Evolutionary conservation across 768 basidiomycete genomes (phyloP), one percentile per base, ranked within the genome.

Genomic region (Collybia nuda): DNA sequence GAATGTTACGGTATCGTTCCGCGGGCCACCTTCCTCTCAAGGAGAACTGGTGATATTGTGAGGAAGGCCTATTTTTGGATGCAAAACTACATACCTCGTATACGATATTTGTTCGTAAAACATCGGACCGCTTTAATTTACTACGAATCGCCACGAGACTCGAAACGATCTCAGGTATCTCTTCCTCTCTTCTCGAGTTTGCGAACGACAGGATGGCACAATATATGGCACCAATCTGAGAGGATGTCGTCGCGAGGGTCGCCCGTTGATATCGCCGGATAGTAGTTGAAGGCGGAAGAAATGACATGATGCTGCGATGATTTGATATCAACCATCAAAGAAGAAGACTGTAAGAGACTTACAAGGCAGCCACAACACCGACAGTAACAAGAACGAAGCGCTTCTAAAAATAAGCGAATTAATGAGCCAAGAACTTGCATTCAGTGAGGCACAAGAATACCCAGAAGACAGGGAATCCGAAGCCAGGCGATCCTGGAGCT

Each of bases 351-450:
- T 41, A 18, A 46, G 45, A 23, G 8, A 65, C 78, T 55, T 65
- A 86, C 90, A 88, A 91, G 2, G 92, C 92, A 12, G 86, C 85
- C 4, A 79, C 69, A 15, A 93, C 89, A 0, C 92, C 92, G 7
- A 72, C 73, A 1, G 79, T 70, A 1, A 93, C 91, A 6, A 88
- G 74, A 2, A 87, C 70, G 49, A 89, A 87, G 1, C 88, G 82
- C 42, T 72, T 73, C 86, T 88, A 56, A 14, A 26, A 21, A 36
- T 55, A 7, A 44, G 39, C 12, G 12, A 36, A 36, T 26, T 17
- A 36, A 32, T 21, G 17, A 18, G 36, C 9, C 38, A 19, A 17
- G 22, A 29, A 12, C 2, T 24, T 35, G 4, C 7, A 23, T 9
- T 7, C 19, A 11, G 22, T 5, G 15, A 3, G 6, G 8, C 22